Base-by-base conservation (phyloP, 345 rosid genomes). In the Lumnitzera racemosa region DNA sequence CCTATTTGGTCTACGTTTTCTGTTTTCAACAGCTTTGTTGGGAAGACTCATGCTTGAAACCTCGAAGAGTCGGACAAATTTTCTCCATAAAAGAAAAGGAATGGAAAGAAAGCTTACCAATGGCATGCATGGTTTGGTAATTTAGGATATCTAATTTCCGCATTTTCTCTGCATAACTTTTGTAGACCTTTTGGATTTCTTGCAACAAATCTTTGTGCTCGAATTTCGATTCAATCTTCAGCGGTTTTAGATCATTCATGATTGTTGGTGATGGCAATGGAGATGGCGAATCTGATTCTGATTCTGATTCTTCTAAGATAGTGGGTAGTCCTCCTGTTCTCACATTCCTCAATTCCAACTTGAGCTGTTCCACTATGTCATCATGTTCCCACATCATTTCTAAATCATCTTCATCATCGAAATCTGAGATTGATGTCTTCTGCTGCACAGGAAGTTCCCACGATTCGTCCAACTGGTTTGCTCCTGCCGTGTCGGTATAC, bases 321-420 rank as follows among this genome's bases (percentile, higher is more conserved):
- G 95, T 85, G 4, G 96, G 83, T 55, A 91, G 84, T 24, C 96
- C 98, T 7, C 87, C 95, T 0, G 80, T 83, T 66, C 90, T 84
- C 5, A 83, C 88, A n/a, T 29, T 67, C 54, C 61, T 80, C 24
- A 88, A 64, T 25, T 88, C 90, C 79, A 74, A 62, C 73, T 78
- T 83, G 54, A 91, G 73, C 75, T 72, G 84, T 61, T 91, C 87
- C 10, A 84, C 52, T 57, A 84, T 61, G 47, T 86, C 94, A 36
- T 74, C 77, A 0, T 81, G 81, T 61, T 84, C 96, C 57, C 47
- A 65, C 70, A 58, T 61, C 49, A 57, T 59, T 12, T 81, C 82
- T 56, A 51, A 60, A 49, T 80, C 84, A 4, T 61, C 74, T 10
- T 71, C 67, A 3, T 59, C 70, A 12, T 73, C 75, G 3, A 13